Evolutionary conservation across 2,329 filamentous ascomycete genomes (phyloP), one percentile per base, ranked within the genome.

Genomic region (Sclerotinia glacialis): DNA sequence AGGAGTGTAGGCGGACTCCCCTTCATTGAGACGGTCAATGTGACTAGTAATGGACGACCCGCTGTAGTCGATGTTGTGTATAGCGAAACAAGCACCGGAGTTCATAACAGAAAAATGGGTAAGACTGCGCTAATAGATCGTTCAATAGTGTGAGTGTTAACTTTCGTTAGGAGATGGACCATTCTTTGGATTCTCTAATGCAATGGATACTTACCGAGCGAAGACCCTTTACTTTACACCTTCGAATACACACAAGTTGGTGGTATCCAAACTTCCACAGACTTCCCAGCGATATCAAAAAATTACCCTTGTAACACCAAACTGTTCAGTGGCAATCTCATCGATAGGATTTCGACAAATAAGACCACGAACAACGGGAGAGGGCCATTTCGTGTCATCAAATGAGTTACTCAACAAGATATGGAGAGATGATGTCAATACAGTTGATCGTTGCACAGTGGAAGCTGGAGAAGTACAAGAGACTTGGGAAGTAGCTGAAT

Each of bases 151-250:
- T 50, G 3, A 37, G 28, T 54, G 34, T 66, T 71, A 42, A 69
- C 53, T 49, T 31, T 46, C 37, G 21, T n/a, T 50, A 73, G 71
- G 71, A 28, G 71, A 73, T 55, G 71, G 71, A 14, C 70, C 71
- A 28, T 72, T 71, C 50, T 72, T 73, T 44, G 46, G 72, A 8
- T 70, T 73, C 23, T 72, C 70, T n/a, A 72, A 72, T 65, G 71
- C 71, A 16, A 73, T 71, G 71, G 71, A 72, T 44, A 71, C 70
- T 40, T 72, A 72, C 49, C 62, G 71, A 67, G 56, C 67, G 18
- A 62, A 68, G 40, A 64, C 59, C 23, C 60, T 70, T 11, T 62
- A 26, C n/a, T 63, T 71, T 14, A 31, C 59, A 5, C 67, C 67
- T 18, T 70, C 69, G 12, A 52, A 61, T 12, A 68, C n/a, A 7